Conservation (phyloP, 805 yeast species). For the Candida endomychidarum region DNA sequence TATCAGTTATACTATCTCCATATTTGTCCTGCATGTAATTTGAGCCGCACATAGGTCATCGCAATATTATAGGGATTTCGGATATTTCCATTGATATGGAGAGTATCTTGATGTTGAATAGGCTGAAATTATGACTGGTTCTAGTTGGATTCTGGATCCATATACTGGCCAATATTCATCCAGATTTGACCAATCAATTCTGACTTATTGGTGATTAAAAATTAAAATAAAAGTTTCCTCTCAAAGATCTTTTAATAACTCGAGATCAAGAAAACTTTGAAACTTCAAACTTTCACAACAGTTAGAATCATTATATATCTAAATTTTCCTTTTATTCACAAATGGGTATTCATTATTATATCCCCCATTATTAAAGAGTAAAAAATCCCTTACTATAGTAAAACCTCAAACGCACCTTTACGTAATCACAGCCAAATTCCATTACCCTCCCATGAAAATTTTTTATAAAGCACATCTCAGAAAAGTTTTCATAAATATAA, state of each 20-base stretch:
- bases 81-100: neutral
- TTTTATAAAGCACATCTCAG: conserved; percentile 7
- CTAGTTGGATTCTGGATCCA: too few species aligned
- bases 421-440: conserved; percentile 8
- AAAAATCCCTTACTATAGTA: neutral
- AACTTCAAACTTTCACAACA: neutral
- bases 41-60: conserved; percentile 33
- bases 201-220: neutral
- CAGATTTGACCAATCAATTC: neutral
- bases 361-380: neutral
- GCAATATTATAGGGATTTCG: conserved; percentile 2
- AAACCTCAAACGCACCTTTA: conserved; percentile 9
- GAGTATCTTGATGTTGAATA: too few species aligned
- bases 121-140: too few species aligned
- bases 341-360: too few species aligned
- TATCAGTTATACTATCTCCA: conserved; percentile 1
- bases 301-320: too few species aligned
- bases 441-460: conserved; percentile 3
- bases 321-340: too few species aligned
- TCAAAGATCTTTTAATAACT: too few species aligned
- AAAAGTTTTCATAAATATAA: conserved; percentile 4
- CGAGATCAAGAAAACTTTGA: too few species aligned
- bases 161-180: neutral
- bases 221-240: too few species aligned
- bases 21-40: conserved; percentile 4